Evolutionary conservation across 2,329 filamentous ascomycete genomes (phyloP).

Genomic region (Colletotrichum liriopes): DNA sequence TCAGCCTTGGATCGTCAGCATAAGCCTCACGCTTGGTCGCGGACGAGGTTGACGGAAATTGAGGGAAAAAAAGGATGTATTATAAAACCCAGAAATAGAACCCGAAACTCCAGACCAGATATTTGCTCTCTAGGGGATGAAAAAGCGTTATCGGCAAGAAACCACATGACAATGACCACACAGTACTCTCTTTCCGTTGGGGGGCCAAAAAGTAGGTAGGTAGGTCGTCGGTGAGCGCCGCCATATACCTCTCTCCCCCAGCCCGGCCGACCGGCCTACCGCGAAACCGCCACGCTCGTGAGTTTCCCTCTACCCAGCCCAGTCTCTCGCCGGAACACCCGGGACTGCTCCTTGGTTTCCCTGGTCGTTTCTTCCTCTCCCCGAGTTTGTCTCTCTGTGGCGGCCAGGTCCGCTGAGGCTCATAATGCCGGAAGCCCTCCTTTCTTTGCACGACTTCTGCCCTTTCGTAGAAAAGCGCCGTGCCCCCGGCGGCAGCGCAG

Average conservation of each 20-base stretch:
- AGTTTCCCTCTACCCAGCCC: background rate
- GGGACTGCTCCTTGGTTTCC: conserved; percentile 7
- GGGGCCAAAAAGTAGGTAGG: conserved; percentile 6
- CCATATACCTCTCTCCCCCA: conserved; percentile 16
- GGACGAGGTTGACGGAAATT: background rate
- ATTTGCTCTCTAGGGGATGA: conserved; percentile 57
- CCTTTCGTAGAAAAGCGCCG: background rate
- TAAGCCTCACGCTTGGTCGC: background rate
- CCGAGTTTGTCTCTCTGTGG: conserved; percentile 10
- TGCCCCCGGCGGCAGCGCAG: conserved; percentile 28
- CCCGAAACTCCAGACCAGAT: conserved; percentile 65
- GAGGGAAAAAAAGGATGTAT: conserved; percentile 51
- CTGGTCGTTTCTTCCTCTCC: conserved; percentile 15
- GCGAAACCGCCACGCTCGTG: background rate
- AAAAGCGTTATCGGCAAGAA: conserved; percentile 36
- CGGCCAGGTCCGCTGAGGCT: conserved; percentile 11
- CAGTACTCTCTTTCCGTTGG: conserved; percentile 28
- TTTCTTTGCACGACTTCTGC: conserved; percentile 8
- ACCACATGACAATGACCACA: conserved; percentile 32
- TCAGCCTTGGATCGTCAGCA: background rate
- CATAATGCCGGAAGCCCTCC: conserved; percentile 16
- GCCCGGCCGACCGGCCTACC: conserved; percentile 14
- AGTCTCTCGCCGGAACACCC: conserved; percentile 1
- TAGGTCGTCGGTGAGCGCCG: conserved; percentile 1
- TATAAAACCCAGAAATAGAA: conserved; percentile 58